phyloP scores from a whole-genome alignment of 805 yeast species.

The Wickerhamomyces tratensis region DNA sequence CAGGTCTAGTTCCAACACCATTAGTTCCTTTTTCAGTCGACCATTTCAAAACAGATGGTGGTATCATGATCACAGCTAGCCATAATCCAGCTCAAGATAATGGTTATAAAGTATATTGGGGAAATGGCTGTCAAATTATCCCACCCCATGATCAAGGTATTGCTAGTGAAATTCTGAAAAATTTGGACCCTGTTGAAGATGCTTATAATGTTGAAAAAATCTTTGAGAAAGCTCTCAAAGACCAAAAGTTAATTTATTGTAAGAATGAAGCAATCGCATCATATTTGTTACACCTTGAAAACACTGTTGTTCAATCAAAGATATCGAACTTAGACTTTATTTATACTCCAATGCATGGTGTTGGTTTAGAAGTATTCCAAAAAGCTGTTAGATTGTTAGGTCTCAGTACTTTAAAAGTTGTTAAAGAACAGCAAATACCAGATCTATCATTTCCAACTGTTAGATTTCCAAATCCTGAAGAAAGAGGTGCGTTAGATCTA shows the following conservation, averaged over 20 bases:
- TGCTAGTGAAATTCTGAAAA: constrained; percentile 50
- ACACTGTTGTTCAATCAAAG: constrained; percentile 22
- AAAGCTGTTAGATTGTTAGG: constrained; percentile 30
- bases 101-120: constrained; percentile 91
- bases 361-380: constrained; percentile 59
- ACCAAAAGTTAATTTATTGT: constrained; percentile 25
- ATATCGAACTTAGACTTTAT: constrained; percentile 38
- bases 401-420: constrained; percentile 28
- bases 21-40: constrained; percentile 85
- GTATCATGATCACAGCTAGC: constrained; percentile 90
- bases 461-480: constrained; percentile 91
- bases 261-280: constrained; percentile 30
- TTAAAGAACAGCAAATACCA: constrained; percentile 57
- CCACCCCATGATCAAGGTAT: constrained; percentile 82
- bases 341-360: constrained; percentile 96
- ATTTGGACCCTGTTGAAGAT: constrained; percentile 48
- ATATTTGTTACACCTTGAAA: constrained; percentile 28
- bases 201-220: constrained; percentile 39
- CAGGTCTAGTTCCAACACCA: constrained; percentile 64
- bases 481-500: constrained; percentile 75
- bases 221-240: constrained; percentile 18
- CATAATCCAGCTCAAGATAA: constrained; percentile 82
- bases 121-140: constrained; percentile 91
- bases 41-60: constrained; percentile 52
- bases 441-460: constrained; percentile 87